A percentile compares a stretch with the other conserved stretches of the same genome.
Conservation (phyloP, 192 early-diverging fungal genomes). For the Coemansia sp. region DNA sequence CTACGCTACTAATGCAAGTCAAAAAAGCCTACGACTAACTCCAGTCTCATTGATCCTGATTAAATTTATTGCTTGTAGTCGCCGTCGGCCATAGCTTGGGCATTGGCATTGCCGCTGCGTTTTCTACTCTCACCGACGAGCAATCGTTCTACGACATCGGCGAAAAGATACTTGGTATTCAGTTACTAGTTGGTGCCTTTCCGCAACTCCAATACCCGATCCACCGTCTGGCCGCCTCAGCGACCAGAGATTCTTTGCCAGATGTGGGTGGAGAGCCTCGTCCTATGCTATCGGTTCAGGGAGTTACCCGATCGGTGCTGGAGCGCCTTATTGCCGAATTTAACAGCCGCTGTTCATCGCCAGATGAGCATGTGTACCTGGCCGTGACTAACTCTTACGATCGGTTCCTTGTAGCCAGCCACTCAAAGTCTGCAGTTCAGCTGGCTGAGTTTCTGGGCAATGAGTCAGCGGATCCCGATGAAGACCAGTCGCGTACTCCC, state of each 20-base stretch:
- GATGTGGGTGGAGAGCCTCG: background rate
- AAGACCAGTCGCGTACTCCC: slow-evolving; percentile 74
- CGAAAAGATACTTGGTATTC: slow-evolving; percentile 77
- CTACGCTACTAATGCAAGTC: background rate
- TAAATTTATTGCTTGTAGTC: slow-evolving; percentile 21
- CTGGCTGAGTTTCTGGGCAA: slow-evolving; percentile 19
- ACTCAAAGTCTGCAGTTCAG: background rate
- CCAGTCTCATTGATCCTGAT: background rate
- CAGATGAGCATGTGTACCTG: slow-evolving; percentile 16
- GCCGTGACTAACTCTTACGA: slow-evolving; percentile 33
- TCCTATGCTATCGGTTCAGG: slow-evolving; percentile 28
- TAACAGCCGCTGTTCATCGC: slow-evolving; percentile 11
- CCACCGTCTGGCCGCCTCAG: background rate
- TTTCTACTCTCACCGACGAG: slow-evolving; percentile 79
- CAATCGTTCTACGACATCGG: slow-evolving; percentile 78
- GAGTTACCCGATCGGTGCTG: slow-evolving; percentile 9
- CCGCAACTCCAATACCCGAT: slow-evolving; percentile 65
- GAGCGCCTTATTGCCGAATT: slow-evolving; percentile 17
- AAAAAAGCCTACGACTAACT: background rate
- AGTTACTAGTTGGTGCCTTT: slow-evolving; percentile 83
- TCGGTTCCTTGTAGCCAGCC: slow-evolving; percentile 35
- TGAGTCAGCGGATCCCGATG: slow-evolving; percentile 16
- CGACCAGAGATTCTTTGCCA: no score
- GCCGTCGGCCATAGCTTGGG: slow-evolving; percentile 90
- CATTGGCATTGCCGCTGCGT: slow-evolving; percentile 82